These are phyloP conservation scores for Paramecium sonneborni DNA, from an alignment of 73 alveolate species.

Conservation along the genomic window DNA sequence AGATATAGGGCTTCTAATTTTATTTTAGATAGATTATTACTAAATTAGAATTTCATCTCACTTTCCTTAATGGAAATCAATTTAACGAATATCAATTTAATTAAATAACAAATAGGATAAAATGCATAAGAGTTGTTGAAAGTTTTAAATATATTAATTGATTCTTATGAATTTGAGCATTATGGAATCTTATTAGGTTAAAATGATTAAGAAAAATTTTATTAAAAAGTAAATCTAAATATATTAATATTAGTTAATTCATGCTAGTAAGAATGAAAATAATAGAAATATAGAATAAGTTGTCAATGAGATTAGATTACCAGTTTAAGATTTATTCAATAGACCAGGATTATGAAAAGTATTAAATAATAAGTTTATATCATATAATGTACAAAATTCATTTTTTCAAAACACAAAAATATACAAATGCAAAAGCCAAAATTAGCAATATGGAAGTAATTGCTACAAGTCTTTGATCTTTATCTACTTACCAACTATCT, in stretches of 20 bases:
- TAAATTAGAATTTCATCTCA: neutral
- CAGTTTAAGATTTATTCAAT: slow-evolving; percentile 1
- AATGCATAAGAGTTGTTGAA: neutral
- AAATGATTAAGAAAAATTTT: neutral
- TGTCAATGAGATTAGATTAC: neutral
- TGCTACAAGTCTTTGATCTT: slow-evolving; percentile 9
- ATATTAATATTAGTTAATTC: neutral
- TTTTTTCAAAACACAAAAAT: neutral
- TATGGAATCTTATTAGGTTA: neutral
- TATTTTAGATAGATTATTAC: slow-evolving; percentile 18
- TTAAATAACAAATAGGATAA: neutral
- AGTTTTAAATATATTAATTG: neutral
- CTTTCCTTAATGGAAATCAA: slow-evolving; percentile 13
- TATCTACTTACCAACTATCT: neutral
- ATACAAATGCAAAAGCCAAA: neutral
- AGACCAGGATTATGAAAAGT: slow-evolving; percentile 13
- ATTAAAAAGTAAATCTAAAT: neutral
- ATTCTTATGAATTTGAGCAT: slow-evolving; percentile 27
- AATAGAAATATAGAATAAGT: neutral
- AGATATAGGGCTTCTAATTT: slow-evolving; percentile 5
- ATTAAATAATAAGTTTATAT: neutral
- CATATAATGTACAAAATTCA: neutral
- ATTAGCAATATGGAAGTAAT: neutral
- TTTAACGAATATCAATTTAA: neutral
- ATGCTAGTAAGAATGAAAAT: neutral